Evolutionary conservation across 129 eudicot species (phyloP).

Genomic region (Pseudognaphalium luteoalbum): DNA sequence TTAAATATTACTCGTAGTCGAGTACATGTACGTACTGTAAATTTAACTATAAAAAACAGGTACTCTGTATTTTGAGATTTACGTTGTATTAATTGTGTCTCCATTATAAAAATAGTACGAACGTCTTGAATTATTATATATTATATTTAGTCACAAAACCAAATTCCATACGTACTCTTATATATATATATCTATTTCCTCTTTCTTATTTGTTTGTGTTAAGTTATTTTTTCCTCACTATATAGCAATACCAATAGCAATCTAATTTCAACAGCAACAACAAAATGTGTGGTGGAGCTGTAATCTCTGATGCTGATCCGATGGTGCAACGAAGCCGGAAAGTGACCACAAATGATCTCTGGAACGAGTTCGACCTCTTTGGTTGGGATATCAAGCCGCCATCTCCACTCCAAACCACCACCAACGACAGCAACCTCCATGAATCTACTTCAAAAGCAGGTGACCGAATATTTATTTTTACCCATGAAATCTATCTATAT

Average conservation of each 20-base stretch:
- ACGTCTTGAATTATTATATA: too few relatives aligned
- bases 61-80: background rate
- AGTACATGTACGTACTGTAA: too few relatives aligned
- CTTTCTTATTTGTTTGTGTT: background rate
- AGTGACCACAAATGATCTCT: constrained; percentile 50
- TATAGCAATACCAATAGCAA: too few relatives aligned
- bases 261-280: background rate
- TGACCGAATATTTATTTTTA: background rate
- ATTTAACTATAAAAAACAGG: too few relatives aligned
- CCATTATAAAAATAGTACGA: too few relatives aligned
- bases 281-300: constrained; percentile 77
- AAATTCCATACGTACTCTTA: background rate
- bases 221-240: background rate
- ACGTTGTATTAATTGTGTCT: too few relatives aligned
- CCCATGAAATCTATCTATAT: too few relatives aligned
- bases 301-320: constrained; percentile 58
- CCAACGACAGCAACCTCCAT: too few relatives aligned
- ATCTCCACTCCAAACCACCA: constrained; percentile 8
- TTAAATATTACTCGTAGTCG: too few relatives aligned
- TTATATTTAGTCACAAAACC: background rate
- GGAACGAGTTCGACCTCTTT: constrained; percentile 46
- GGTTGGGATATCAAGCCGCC: constrained; percentile 39
- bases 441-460: constrained; percentile 21
- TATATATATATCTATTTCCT: background rate
- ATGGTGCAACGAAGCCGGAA: constrained; percentile 40